Percentiles rank a stretch among this genome's conserved stretches.
Conservation (phyloP, 768 basidiomycete genomes). For the Mycena floridula region DNA sequence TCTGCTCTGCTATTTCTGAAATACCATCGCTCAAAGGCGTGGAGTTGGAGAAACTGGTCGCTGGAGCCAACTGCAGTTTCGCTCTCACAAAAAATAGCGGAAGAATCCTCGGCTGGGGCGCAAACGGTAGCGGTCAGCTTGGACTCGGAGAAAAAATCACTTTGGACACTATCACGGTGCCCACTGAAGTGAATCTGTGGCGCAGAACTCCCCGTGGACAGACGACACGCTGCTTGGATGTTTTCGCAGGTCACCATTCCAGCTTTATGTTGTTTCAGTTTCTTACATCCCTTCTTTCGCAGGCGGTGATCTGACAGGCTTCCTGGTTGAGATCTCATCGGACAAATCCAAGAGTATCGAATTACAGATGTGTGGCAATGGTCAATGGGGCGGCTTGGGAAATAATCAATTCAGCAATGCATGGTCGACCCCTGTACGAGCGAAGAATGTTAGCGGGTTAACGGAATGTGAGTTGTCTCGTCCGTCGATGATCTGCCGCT, state of each 20-base stretch:
- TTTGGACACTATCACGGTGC: conserved; percentile 66
- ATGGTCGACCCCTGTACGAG: conserved; percentile 63
- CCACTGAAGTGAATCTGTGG: conserved; percentile 80
- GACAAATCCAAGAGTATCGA: conserved; percentile 25
- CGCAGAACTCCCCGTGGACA: conserved; percentile 44
- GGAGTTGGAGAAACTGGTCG: conserved; percentile 59
- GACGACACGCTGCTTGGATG: conserved; percentile 52
- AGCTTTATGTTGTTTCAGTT: neutral
- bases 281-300: conserved; percentile 3
- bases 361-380: conserved; percentile 76
- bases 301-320: conserved; percentile 77
- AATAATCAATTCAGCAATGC: conserved; percentile 63
- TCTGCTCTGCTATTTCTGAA: conserved; percentile 67
- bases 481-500: conserved; percentile 1
- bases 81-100: conserved; percentile 56
- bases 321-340: conserved; percentile 54
- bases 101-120: conserved; percentile 82
- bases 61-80: conserved; percentile 71
- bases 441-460: conserved; percentile 77
- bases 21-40: conserved; percentile 67
- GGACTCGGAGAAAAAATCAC: conserved; percentile 64
- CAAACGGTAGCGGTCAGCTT: conserved; percentile 79
- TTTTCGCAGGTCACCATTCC: conserved; percentile 48
- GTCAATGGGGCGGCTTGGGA: conserved; percentile 76
- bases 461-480: conserved; percentile 63